Conservation (phyloP, 345 rosid genomes). For the Aethionema arabicum region DNA sequence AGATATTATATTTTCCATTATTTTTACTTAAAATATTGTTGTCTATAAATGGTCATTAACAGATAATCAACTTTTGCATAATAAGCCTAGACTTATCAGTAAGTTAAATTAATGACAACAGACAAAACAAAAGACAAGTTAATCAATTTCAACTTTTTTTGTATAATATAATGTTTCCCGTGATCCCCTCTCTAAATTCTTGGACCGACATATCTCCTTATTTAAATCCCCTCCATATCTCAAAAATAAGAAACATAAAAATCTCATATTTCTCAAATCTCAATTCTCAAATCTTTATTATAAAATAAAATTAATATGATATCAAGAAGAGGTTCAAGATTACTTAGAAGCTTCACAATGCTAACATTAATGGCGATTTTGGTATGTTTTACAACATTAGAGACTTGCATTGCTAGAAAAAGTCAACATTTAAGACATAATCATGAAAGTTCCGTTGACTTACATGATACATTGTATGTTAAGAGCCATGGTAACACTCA, state of each 20-base stretch:
- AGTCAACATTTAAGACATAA: constrained; percentile 76
- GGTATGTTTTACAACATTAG: constrained; percentile 65
- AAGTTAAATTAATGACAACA: constrained; percentile 8
- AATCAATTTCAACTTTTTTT: background rate
- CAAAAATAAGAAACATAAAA: background rate
- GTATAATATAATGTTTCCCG: constrained; percentile 29
- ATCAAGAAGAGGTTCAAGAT: constrained; percentile 39
- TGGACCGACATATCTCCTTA: constrained; percentile 40
- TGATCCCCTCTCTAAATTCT: constrained; percentile 37
- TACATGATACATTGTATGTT: constrained; percentile 48
- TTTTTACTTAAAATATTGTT: no score
- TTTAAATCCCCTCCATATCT: constrained; percentile 39
- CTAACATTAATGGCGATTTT: constrained; percentile 53
- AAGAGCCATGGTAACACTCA: constrained; percentile 42
- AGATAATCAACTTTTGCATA: constrained; percentile 9
- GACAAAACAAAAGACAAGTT: constrained; percentile 5
- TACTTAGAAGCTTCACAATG: constrained; percentile 52
- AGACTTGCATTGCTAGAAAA: constrained; percentile 80
- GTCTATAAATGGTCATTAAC: constrained; percentile 13
- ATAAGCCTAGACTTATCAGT: constrained; percentile 1
- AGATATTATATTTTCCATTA: no score
- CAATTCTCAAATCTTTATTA: constrained; percentile 10
- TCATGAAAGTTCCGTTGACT: constrained; percentile 36
- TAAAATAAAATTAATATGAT: constrained; percentile 29
- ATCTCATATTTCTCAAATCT: constrained; percentile 22